Conservation (phyloP, 1,284 basidiomycete species). For the Sporisorium iseilematis-ciliati region DNA sequence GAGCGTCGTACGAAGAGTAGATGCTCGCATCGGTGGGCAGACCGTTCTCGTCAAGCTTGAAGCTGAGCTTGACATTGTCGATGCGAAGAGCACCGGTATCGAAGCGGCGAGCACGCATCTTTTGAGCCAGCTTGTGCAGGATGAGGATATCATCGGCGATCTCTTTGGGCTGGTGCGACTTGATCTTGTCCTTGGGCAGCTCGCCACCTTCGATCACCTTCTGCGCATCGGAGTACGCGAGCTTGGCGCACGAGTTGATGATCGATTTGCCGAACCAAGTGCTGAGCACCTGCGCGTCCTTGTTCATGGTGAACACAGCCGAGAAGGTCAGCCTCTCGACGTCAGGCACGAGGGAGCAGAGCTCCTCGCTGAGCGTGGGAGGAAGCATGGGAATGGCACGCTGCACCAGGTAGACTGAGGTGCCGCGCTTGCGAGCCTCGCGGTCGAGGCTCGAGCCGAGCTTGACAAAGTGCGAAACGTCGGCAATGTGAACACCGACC, state of each 20-base stretch:
- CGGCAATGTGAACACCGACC: conserved; percentile 92
- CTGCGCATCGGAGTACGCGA: conserved; percentile 86
- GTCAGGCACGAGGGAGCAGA: conserved; percentile 89
- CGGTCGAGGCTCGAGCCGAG: conserved; percentile 95
- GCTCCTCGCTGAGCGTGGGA: conserved; percentile 86
- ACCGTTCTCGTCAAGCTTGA: conserved; percentile 85
- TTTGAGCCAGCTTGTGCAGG: conserved; percentile 76
- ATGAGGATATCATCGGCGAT: conserved; percentile 82
- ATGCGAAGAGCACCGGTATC: conserved; percentile 84
- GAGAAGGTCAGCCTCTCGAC: conserved; percentile 87
- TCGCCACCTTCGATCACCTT: conserved; percentile 81
- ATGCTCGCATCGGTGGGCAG: conserved; percentile 83
- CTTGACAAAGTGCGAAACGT: conserved; percentile 94
- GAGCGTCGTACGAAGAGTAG: conserved; percentile 78
- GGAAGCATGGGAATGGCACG: conserved; percentile 96
- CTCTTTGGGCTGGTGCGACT: conserved; percentile 72
- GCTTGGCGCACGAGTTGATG: conserved; percentile 87
- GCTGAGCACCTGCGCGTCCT: conserved; percentile 83
- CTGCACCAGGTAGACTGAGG: conserved; percentile 95
- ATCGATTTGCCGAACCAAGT: conserved; percentile 94
- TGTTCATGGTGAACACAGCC: conserved; percentile 80
- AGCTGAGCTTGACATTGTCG: conserved; percentile 80
- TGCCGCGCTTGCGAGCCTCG: conserved; percentile 95
- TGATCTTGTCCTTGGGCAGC: conserved; percentile 71
- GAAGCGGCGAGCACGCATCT: conserved; percentile 81